Evolutionary conservation across 345 rosid genomes (phyloP).

Genomic region (Arabidopsis arenosa): DNA sequence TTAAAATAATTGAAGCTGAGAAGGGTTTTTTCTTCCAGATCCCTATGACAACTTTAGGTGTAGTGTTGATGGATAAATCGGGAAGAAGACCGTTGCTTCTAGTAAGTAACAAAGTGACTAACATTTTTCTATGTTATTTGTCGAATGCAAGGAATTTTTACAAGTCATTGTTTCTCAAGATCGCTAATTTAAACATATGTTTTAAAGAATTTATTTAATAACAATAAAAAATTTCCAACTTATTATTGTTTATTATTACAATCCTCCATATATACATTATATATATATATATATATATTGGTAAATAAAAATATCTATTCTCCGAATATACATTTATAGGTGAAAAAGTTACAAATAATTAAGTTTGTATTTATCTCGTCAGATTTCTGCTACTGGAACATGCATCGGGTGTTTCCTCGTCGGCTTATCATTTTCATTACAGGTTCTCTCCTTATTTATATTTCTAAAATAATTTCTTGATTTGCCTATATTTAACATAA

Average conservation of each 20-base stretch:
- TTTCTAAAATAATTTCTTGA: background rate
- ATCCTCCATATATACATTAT: too few species aligned
- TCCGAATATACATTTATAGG: too few species aligned
- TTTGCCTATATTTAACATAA: background rate
- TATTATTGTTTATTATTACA: too few species aligned
- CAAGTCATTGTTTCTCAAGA: too few species aligned
- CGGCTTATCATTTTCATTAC: conserved; percentile 58
- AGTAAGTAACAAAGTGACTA: conserved; percentile 47
- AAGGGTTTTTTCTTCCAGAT: conserved; percentile 44
- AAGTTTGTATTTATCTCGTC: conserved; percentile 9
- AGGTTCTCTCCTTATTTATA: conserved; percentile 44
- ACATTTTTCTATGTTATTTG: background rate
- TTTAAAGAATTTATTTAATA: too few species aligned
- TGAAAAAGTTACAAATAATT: too few species aligned
- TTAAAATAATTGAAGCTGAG: background rate
- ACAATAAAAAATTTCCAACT: too few species aligned
- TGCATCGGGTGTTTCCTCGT: conserved; percentile 68
- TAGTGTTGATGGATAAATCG: conserved; percentile 68
- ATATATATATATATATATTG: too few species aligned
- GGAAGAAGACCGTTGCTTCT: conserved; percentile 76
- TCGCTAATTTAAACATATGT: too few species aligned
- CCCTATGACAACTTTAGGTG: conserved; percentile 79
- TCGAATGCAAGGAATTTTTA: too few species aligned
- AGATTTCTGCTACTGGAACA: conserved; percentile 88
- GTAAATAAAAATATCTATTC: too few species aligned